Conservation (phyloP, 129 eudicot genomes). For the Flaveria bidentis region DNA sequence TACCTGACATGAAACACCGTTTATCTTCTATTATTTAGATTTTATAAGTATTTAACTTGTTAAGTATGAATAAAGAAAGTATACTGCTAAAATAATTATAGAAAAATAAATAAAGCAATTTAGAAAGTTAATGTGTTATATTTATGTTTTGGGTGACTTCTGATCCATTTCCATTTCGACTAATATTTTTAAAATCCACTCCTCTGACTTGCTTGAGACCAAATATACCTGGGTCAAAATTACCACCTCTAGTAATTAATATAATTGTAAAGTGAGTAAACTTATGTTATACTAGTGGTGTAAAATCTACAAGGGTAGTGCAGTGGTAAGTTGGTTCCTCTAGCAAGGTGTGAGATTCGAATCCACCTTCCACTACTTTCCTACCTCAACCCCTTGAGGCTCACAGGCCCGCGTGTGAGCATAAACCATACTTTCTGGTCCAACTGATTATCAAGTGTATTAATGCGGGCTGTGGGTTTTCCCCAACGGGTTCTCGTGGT, state of each 20-base stretch:
- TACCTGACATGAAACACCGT: neutral
- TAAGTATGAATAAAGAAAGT: neutral
- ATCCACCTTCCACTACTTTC: too few species aligned
- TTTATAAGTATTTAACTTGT: neutral
- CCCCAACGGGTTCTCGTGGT: neutral
- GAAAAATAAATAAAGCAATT: neutral
- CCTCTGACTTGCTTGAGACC: neutral
- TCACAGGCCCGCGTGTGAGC: neutral
- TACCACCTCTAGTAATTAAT: neutral
- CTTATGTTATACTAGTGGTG: neutral
- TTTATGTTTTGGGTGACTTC: neutral
- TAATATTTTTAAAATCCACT: neutral
- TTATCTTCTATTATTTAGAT: neutral
- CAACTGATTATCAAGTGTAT: neutral
- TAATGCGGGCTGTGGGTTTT: neutral
- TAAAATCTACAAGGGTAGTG: neutral
- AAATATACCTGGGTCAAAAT: neutral
- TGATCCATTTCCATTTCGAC: neutral
- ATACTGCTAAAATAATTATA: neutral
- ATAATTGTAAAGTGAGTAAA: neutral
- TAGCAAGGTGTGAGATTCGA: too few species aligned
- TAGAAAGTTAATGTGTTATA: neutral
- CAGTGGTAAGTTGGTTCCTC: too few species aligned
- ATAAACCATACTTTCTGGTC: neutral
- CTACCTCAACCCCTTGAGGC: neutral